Evolutionary conservation across 345 rosid species (phyloP).

Genomic region (Populus deltoides): DNA sequence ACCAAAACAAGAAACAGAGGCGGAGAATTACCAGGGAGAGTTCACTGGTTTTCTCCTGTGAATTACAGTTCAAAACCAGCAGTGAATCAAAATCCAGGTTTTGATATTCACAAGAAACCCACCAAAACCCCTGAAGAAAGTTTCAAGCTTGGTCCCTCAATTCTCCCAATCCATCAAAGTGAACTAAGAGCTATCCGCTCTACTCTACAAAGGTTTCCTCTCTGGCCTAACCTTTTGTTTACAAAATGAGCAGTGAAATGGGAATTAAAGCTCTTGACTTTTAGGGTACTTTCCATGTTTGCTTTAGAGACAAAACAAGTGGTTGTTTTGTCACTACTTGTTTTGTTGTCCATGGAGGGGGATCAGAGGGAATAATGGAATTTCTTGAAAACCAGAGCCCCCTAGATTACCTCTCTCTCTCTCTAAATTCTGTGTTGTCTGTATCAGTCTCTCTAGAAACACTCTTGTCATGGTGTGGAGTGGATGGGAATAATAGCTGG

Average conservation of each 20-base stretch:
- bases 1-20: slow-evolving; percentile 12
- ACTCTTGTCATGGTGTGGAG: slow-evolving; percentile 9
- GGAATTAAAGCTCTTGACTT: slow-evolving; percentile 35
- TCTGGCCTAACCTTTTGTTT: slow-evolving; percentile 36
- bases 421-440: not conserved
- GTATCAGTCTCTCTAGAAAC: not conserved
- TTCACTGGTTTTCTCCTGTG: slow-evolving; percentile 14
- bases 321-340: slow-evolving; percentile 55
- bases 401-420: slow-evolving; percentile 17
- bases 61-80: slow-evolving; percentile 16
- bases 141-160: slow-evolving; percentile 13
- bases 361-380: slow-evolving; percentile 58
- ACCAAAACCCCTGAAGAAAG: slow-evolving; percentile 21
- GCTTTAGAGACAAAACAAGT: slow-evolving; percentile 48
- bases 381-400: slow-evolving; percentile 47
- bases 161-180: slow-evolving; percentile 19
- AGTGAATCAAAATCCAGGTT: slow-evolving; percentile 30
- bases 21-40: slow-evolving; percentile 37
- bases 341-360: slow-evolving; percentile 43
- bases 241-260: slow-evolving; percentile 19
- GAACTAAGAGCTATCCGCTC: not conserved
- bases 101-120: slow-evolving; percentile 22
- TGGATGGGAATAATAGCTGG: slow-evolving; percentile 54
- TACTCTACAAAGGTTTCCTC: slow-evolving; percentile 1
- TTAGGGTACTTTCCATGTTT: slow-evolving; percentile 37